Evolutionary conservation across 2,329 filamentous ascomycete genomes (phyloP).

Genomic region (Penicillium sp.): DNA sequence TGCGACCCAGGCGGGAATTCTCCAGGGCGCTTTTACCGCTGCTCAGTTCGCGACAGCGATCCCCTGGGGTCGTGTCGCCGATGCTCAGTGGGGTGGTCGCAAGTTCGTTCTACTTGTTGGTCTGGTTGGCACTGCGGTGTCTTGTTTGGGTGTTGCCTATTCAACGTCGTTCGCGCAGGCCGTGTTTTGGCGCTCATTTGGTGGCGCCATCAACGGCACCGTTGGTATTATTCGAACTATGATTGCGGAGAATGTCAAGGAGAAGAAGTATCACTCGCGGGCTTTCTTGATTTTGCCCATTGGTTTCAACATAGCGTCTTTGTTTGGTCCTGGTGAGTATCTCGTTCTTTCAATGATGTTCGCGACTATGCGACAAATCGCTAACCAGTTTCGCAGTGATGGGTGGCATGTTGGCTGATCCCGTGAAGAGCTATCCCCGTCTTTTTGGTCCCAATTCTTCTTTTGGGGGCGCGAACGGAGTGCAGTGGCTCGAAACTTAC

Average conservation of each 20-base stretch:
- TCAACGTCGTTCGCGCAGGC: slow-evolving; percentile 61
- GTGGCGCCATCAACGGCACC: slow-evolving; percentile 68
- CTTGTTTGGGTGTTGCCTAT: slow-evolving; percentile 67
- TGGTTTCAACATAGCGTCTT: slow-evolving; percentile 64
- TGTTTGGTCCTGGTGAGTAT: slow-evolving; percentile 45
- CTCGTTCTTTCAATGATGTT: slow-evolving; percentile 36
- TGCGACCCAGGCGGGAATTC: slow-evolving; percentile 69
- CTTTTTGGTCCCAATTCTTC: slow-evolving; percentile 60
- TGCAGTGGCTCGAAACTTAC: slow-evolving; percentile 60
- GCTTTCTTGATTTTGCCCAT: slow-evolving; percentile 61
- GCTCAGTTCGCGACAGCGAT: slow-evolving; percentile 79
- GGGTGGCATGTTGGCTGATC: slow-evolving; percentile 67
- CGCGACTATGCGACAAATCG: slow-evolving; percentile 39
- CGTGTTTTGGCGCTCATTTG: slow-evolving; percentile 64
- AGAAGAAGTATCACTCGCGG: slow-evolving; percentile 60
- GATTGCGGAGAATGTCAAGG: slow-evolving; percentile 67
- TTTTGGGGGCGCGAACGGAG: slow-evolving; percentile 55
- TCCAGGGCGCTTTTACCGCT: slow-evolving; percentile 73
- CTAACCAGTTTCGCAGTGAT: slow-evolving; percentile 40
- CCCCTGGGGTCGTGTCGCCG: slow-evolving; percentile 69
- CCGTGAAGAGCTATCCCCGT: slow-evolving; percentile 59
- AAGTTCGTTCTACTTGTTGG: slow-evolving; percentile 77
- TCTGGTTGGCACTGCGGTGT: slow-evolving; percentile 64
- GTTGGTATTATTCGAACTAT: slow-evolving; percentile 71
- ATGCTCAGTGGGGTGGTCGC: slow-evolving; percentile 63